Evolutionary conservation across 345 rosid species (phyloP), one percentile per base, ranked within the genome.

Genomic region (Raphanus raphanistrum): DNA sequence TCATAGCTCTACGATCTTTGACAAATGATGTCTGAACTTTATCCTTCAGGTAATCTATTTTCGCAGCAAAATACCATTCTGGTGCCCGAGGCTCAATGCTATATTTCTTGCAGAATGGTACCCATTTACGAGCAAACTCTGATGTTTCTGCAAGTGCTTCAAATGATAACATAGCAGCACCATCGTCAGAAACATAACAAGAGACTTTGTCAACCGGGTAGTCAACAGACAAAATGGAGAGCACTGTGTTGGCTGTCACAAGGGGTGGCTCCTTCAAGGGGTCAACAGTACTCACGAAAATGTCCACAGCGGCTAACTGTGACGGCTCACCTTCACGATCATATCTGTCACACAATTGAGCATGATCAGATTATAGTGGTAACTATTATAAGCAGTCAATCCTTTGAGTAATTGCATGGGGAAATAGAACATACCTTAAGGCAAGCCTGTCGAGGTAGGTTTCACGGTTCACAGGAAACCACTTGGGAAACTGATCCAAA

Each of bases 201-300:
- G 97, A 89, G 66, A 93, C 95, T 87, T 93, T 93, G 85, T 93
- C 97, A 78, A 93, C 89, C 3, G 98, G 97, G 82, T 93, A 93
- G 82, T 93, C 97, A 76, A 93, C 97, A 31, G 97, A 82, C 83
- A 93, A 90, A 81, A 93, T 91, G 77, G 98, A 93, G 43, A 93
- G 88, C 74, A 93, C 92, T 15, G 96, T 93, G 79, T 93, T 93
- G 64, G 98, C 97, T 52, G 98, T 93, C 79, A 93, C 94, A 71
- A 93, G 95, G 4, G 98, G 98, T 70, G 98, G 98, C 79, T 93
- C 98, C 86, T 93, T 91, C 75, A 93, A 82, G 55, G 97, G 98
- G 76, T 93, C 97, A 6, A 93, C 97, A 68, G 98, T 93, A 90
- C 98, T 93, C 83, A 93, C 98, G 75, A 93, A 93, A 68, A 93